Conservation (phyloP, 2,329 filamentous ascomycete species). For the Aureobasidium subglaciale region DNA sequence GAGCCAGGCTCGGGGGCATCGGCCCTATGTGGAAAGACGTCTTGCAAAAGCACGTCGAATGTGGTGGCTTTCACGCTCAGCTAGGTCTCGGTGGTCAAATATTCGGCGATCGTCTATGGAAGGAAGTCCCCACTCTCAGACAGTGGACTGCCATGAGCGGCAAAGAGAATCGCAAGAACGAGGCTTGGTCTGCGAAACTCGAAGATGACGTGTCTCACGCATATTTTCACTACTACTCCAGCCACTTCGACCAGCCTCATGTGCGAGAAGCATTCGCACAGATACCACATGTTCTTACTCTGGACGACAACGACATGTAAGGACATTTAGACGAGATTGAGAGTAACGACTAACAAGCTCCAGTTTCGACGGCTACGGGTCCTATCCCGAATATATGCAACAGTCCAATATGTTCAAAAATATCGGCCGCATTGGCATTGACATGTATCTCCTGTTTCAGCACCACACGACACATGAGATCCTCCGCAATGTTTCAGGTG, state of each 20-base stretch:
- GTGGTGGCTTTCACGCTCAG: conserved; percentile 90
- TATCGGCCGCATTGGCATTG: conserved; percentile 86
- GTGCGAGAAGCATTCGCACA: conserved; percentile 93
- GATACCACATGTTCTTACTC: conserved; percentile 85
- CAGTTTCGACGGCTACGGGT: conserved; percentile 94
- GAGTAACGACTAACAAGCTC: neutral
- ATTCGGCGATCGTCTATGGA: conserved; percentile 92
- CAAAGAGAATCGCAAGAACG: conserved; percentile 84
- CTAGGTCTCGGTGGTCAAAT: conserved; percentile 90
- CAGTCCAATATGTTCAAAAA: conserved; percentile 97
- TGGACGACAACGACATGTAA: conserved; percentile 98
- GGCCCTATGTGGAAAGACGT: conserved; percentile 99
- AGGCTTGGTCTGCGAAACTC: conserved; percentile 85
- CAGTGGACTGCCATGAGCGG: conserved; percentile 93
- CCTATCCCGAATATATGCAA: conserved; percentile 98
- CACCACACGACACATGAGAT: conserved; percentile 95
- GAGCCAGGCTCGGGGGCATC: conserved; percentile 76
- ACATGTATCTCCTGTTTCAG: conserved; percentile 98
- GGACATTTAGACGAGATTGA: conserved; percentile 33
- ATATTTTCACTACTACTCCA: conserved; percentile 98
- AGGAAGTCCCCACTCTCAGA: conserved; percentile 84
- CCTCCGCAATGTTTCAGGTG: conserved; percentile 78
- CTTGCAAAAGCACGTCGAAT: conserved; percentile 92
- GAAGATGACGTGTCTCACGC: conserved; percentile 94
- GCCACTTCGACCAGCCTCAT: conserved; percentile 95